phyloP scores from a whole-genome alignment of 2,329 filamentous ascomycete species.

The Dothistroma septosporum region DNA sequence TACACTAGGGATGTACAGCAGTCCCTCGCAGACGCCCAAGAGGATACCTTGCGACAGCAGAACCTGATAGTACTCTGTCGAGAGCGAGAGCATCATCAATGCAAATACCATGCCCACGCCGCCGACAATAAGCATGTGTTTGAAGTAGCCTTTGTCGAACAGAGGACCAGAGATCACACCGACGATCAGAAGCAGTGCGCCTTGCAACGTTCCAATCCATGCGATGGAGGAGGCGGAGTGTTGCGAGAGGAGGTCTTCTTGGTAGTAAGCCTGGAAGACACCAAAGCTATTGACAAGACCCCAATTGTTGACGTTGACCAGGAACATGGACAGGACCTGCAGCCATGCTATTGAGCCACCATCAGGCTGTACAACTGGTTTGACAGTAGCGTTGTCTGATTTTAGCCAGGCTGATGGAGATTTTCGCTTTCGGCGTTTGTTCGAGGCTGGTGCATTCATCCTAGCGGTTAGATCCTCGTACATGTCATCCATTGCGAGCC shows the following conservation, averaged over 20 bases:
- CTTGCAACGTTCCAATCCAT: constrained; percentile 45
- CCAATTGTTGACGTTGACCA: constrained; percentile 33
- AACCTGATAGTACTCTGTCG: constrained; percentile 41
- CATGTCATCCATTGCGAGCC: constrained; percentile 10
- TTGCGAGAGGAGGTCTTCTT: constrained; percentile 34
- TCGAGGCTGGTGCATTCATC: not conserved
- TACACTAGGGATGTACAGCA: constrained; percentile 58
- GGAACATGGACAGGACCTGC: constrained; percentile 42
- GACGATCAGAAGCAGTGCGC: constrained; percentile 41
- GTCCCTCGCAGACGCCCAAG: constrained; percentile 32
- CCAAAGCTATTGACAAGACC: too few relatives aligned
- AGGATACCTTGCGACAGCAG: constrained; percentile 46
- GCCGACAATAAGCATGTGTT: constrained; percentile 41
- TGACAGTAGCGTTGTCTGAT: not conserved
- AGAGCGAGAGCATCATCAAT: constrained; percentile 31
- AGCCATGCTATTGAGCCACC: constrained; percentile 43
- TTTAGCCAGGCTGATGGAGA: not conserved
- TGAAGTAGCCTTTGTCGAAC: constrained; percentile 42
- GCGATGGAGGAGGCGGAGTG: constrained; percentile 39
- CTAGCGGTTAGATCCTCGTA: constrained; percentile 4
- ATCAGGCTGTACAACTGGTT: constrained; percentile 30
- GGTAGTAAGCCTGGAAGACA: constrained; percentile 45
- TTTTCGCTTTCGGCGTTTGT: not conserved
- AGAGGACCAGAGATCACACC: constrained; percentile 31
- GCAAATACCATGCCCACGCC: constrained; percentile 47